phyloP scores from a whole-genome alignment of 2,329 filamentous ascomycete species.

The Cytospora piceicola region DNA sequence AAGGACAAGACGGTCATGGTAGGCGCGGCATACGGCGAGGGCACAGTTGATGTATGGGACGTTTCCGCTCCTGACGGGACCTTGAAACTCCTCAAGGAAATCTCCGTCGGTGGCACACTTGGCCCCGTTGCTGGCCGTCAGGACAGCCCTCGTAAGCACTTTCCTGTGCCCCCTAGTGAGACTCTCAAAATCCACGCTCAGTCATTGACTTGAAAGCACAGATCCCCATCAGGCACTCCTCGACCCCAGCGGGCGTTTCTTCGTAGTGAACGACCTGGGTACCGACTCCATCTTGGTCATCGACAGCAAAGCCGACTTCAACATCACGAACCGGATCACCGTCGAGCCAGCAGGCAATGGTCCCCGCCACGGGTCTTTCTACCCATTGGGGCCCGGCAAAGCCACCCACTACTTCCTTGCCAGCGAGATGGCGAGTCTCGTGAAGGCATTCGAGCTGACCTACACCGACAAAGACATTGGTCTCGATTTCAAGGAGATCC shows the following conservation, averaged over 20 bases:
- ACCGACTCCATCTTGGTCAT: constrained; percentile 52
- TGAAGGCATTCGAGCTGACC: constrained; percentile 48
- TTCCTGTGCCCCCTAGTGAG: too few species aligned
- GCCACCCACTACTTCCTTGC: constrained; percentile 52
- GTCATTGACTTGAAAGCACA: neutral
- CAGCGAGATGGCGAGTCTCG: constrained; percentile 51
- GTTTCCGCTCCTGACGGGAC: constrained; percentile 18
- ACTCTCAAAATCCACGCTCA: neutral
- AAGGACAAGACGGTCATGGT: constrained; percentile 49
- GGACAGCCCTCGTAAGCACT: constrained; percentile 32
- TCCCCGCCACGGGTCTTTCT: constrained; percentile 56
- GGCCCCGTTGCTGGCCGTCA: constrained; percentile 36
- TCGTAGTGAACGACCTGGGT: constrained; percentile 54
- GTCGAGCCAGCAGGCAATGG: constrained; percentile 47
- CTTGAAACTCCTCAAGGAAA: constrained; percentile 28
- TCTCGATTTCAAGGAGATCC: constrained; percentile 43
- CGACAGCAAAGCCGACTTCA: constrained; percentile 48
- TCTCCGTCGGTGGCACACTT: constrained; percentile 34
- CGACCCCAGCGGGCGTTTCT: constrained; percentile 54
- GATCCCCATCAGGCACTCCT: constrained; percentile 53
- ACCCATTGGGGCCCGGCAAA: constrained; percentile 39
- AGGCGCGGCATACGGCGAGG: constrained; percentile 23
- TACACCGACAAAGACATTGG: constrained; percentile 40
- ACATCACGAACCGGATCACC: constrained; percentile 41
- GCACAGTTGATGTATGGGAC: constrained; percentile 29